Conservation (phyloP, 768 basidiomycete species). For the Suillus subalutaceus region DNA sequence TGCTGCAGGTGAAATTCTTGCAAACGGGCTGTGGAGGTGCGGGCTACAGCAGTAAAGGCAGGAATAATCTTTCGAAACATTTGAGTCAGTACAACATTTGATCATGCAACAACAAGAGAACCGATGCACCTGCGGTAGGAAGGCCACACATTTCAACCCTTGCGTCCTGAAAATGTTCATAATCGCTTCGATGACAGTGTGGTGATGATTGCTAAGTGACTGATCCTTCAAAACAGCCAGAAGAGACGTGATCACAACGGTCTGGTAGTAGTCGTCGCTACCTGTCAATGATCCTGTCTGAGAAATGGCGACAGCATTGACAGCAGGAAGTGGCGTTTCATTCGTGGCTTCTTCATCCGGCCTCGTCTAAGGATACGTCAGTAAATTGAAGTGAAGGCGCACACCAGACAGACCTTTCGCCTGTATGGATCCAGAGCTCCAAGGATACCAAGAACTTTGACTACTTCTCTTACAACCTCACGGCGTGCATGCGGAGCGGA, state of each 20-base stretch:
- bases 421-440: constrained; percentile 96
- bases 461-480: constrained; percentile 92
- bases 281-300: constrained; percentile 62
- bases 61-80: constrained; percentile 76
- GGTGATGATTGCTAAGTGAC: constrained; percentile 82
- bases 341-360: constrained; percentile 64
- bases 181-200: constrained; percentile 94
- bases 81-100: background rate
- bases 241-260: constrained; percentile 88
- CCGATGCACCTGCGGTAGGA: constrained; percentile 80
- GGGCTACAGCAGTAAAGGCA: constrained; percentile 88
- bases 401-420: constrained; percentile 68
- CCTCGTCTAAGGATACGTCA: constrained; percentile 44
- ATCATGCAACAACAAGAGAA: constrained; percentile 14
- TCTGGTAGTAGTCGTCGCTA: constrained; percentile 97
- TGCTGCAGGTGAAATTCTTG: constrained; percentile 97
- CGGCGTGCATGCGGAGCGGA: constrained; percentile 64
- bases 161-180: constrained; percentile 99
- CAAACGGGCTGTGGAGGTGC: constrained; percentile 75
- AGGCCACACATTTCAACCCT: constrained; percentile 93
- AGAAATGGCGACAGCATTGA: constrained; percentile 69
- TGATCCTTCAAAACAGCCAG: constrained; percentile 88
- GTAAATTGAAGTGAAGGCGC: background rate
- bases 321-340: constrained; percentile 61
- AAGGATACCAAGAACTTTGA: constrained; percentile 93